phyloP scores from a whole-genome alignment of 139 green algal genomes.

The Chlamydomonas applanata region DNA sequence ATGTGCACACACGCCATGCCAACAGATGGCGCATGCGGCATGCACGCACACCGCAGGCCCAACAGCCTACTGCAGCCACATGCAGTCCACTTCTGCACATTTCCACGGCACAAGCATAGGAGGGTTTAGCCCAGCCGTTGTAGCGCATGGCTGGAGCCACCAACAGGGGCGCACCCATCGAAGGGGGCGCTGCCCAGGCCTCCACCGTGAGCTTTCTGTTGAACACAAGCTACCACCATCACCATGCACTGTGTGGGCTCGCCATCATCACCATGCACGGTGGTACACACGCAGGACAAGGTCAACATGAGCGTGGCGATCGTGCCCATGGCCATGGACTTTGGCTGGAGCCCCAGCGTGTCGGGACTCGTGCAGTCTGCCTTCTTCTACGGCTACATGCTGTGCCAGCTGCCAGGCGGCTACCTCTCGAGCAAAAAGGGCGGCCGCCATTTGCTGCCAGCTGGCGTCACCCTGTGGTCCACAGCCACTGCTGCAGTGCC shows the following conservation, averaged over 20 bases:
- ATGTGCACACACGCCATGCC: background rate
- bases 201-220: too few relatives aligned
- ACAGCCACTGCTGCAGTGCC: conserved; percentile 74
- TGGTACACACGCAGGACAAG: conserved; percentile 53
- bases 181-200: background rate
- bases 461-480: conserved; percentile 82
- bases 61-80: too few relatives aligned
- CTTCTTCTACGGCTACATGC: conserved; percentile 59
- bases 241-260: background rate
- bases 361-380: conserved; percentile 82
- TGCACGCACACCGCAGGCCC: too few relatives aligned
- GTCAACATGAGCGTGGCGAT: conserved; percentile 97
- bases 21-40: background rate
- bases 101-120: too few relatives aligned
- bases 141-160: too few relatives aligned
- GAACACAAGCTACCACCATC: background rate
- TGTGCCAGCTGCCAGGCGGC: conserved; percentile 87
- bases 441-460: conserved; percentile 73
- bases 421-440: conserved; percentile 66
- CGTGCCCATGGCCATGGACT: conserved; percentile 93
- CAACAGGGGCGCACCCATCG: too few relatives aligned
- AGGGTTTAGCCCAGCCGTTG: too few relatives aligned
- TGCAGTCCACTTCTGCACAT: too few relatives aligned
- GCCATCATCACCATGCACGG: background rate
- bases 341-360: conserved; percentile 81